Base-by-base conservation (phyloP, 2,329 filamentous ascomycete species). In the Bipolaris zeicola region DNA sequence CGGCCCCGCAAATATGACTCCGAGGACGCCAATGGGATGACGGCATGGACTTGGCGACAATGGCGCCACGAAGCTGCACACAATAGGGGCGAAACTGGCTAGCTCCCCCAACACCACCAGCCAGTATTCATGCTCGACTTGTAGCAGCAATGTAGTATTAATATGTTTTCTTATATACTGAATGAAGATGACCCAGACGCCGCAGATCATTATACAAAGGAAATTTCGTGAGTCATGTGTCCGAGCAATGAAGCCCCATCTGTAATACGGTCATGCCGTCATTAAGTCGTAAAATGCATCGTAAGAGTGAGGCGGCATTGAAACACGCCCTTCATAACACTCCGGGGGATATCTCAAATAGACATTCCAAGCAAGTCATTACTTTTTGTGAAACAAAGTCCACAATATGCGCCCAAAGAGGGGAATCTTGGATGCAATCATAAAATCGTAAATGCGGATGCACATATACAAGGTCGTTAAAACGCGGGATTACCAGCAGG, bases 291-390 rank as follows among this genome's bases (percentile, higher is more conserved):
- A 66, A 41, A 71, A 69, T 64, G 61, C 64, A 60, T 74, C 67
- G 66, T 69, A 66, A 69, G 71, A 73, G 71, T 73, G 71, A 75
- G 71, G 70, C 67, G 49, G 48, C 53, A 58, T 58, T 65, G 57
- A 60, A 62, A 56, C 62, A 50, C 64, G 66, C 71, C 71, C 69
- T 53, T 65, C 70, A 59, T 73, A 63, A 73, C 72, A 73, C 71
- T 73, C 72, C n/a, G 28, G 38, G 53, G 69, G 69, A 72, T 73
- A 74, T 73, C 57, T 57, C 54, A 63, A 63, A 50, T 61, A 57
- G 62, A 62, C 52, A 60, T 58, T 61, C 63, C 60, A 61, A 57
- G 65, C 64, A 61, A 60, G 66, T 64, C 58, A 62, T 68, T 57
- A 61, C 58, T 70, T 65, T 70, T 66, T 63, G 46, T 58, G 62